A percentile compares a stretch with the other conserved stretches of the same genome.
phyloP scores from a whole-genome alignment of 1,284 basidiomycete species.

The Xerocomus minutiporus region DNA sequence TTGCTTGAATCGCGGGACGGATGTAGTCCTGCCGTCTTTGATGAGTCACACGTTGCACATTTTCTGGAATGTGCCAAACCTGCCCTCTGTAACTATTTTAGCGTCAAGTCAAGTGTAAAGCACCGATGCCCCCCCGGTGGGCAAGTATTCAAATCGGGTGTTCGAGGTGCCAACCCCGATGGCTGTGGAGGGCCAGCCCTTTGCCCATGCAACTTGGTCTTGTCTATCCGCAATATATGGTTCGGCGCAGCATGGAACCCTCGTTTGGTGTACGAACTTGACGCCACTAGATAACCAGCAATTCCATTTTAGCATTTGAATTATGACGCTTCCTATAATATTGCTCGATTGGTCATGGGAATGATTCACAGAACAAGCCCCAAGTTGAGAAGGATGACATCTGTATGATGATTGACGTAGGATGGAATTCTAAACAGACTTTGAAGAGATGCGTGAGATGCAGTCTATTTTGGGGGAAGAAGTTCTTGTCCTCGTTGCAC shows the following conservation, averaged over 20 bases:
- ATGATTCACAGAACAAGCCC: slow-evolving; percentile 26
- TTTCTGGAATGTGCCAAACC: slow-evolving; percentile 24
- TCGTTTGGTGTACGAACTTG: slow-evolving; percentile 18
- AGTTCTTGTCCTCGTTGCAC: slow-evolving; percentile 25
- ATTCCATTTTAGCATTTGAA: slow-evolving; percentile 25
- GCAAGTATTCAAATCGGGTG: slow-evolving; percentile 20
- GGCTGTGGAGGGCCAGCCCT: slow-evolving; percentile 25
- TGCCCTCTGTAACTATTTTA: slow-evolving; percentile 11
- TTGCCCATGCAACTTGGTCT: slow-evolving; percentile 25
- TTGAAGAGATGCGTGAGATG: slow-evolving; percentile 26
- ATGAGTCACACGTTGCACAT: slow-evolving; percentile 27
- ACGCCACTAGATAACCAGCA: slow-evolving; percentile 30
- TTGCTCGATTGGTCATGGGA: slow-evolving; percentile 11
- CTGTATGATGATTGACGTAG: slow-evolving; percentile 22
- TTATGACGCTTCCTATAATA: slow-evolving; percentile 11
- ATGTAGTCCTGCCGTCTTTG: slow-evolving; percentile 14
- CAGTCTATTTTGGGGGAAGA: slow-evolving; percentile 25
- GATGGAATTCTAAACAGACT: slow-evolving; percentile 23
- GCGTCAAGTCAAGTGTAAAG: slow-evolving; percentile 19
- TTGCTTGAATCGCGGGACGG: slow-evolving; percentile 12
- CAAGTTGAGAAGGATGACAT: not conserved
- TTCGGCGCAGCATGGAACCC: slow-evolving; percentile 26
- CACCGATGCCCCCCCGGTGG: slow-evolving; percentile 16
- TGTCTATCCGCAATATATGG: slow-evolving; percentile 10
- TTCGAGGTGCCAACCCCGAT: slow-evolving; percentile 6